Conservation (phyloP, 352 stramenopile species). For the Phytophthora megakarya region DNA sequence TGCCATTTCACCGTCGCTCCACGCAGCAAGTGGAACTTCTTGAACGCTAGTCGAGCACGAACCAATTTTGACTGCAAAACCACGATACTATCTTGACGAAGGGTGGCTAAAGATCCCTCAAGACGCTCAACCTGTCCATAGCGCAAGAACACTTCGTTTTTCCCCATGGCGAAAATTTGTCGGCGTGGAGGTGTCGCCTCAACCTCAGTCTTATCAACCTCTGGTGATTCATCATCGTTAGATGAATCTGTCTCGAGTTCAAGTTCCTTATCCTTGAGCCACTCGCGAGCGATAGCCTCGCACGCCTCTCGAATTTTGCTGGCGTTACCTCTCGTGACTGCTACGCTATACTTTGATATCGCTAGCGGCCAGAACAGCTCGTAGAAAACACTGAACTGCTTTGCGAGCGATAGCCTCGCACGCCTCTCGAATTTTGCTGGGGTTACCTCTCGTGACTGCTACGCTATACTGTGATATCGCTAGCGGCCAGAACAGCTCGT, state of each 20-base stretch:
- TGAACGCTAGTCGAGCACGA: conserved; percentile 40
- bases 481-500: conserved; percentile 71
- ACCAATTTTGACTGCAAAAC: conserved; percentile 59
- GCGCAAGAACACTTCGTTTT: conserved; percentile 74
- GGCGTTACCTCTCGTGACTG: conserved; percentile 28
- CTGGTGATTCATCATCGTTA: conserved; percentile 25
- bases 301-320: conserved; percentile 40
- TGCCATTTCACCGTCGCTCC: conserved; percentile 46
- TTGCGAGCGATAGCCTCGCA: conserved; percentile 56
- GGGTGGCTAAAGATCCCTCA: conserved; percentile 47
- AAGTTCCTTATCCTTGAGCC: conserved; percentile 48
- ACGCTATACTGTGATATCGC: conserved; percentile 33
- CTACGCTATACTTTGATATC: conserved; percentile 32
- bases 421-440: conserved; percentile 33
- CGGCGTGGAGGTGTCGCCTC: conserved; percentile 8
- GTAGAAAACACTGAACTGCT: conserved; percentile 80
- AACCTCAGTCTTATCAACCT: conserved; percentile 28
- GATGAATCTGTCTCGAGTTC: conserved; percentile 1
- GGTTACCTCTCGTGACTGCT: conserved; percentile 28
- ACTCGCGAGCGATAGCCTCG: conserved; percentile 56
- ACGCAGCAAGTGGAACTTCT: conserved; percentile 51
- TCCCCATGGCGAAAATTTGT: conserved; percentile 68
- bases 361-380: conserved; percentile 68
- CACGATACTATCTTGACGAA: conserved; percentile 55
- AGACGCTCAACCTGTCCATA: conserved; percentile 81